Conservation (phyloP, 2,329 filamentous ascomycete genomes). For the Phyllosticta ampelicida region DNA sequence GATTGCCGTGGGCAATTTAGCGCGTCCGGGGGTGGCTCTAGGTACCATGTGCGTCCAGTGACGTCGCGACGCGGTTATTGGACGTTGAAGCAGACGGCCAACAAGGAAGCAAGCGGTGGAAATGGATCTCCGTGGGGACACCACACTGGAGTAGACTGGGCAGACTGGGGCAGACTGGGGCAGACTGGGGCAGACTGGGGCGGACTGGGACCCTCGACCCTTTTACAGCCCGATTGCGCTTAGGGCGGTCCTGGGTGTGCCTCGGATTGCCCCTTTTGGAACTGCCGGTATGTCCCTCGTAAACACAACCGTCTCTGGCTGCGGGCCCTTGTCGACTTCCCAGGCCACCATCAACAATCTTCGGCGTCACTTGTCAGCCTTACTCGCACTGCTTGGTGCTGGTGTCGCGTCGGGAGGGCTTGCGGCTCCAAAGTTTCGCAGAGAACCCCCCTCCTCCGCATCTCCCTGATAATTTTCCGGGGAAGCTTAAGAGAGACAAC, state of each 20-base stretch:
- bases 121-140: neutral
- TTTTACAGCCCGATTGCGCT: neutral
- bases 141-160: neutral
- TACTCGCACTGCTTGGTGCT: neutral
- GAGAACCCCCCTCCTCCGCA: neutral
- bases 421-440: neutral
- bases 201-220: neutral
- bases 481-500: neutral
- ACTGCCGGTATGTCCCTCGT: neutral
- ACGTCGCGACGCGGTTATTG: neutral
- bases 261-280: neutral
- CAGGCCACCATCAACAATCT: neutral
- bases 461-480: neutral
- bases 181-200: too few relatives aligned
- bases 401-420: neutral
- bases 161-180: neutral
- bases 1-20: neutral
- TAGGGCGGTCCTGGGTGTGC: neutral
- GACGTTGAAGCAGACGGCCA: neutral
- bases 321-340: neutral
- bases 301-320: neutral
- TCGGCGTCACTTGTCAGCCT: neutral
- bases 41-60: neutral
- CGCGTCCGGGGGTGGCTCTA: neutral
- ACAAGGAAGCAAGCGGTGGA: too few relatives aligned